Conservation (phyloP, 192 early-diverging fungal genomes). For the Coemansia furcata region DNA sequence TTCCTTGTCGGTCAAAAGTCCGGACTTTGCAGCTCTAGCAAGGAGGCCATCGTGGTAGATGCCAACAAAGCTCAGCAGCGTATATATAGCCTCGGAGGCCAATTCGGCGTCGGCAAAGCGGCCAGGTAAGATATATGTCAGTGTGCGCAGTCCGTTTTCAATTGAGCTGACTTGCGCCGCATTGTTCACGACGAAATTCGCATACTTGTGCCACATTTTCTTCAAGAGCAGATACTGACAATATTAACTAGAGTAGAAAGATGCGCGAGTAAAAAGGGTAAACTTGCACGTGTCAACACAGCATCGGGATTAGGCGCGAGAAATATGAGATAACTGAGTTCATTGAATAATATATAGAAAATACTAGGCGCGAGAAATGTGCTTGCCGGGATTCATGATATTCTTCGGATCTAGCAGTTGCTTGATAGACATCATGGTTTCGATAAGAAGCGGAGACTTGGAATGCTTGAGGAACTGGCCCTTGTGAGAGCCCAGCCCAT, state of each 20-base stretch:
- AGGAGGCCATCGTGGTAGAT: constrained; percentile 85
- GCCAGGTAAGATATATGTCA: constrained; percentile 91
- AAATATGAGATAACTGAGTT: no score
- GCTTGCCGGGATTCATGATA: constrained; percentile 89
- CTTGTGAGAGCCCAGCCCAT: constrained; percentile 82
- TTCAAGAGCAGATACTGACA: not conserved
- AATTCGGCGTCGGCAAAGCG: constrained; percentile 92
- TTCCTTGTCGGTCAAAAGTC: constrained; percentile 37
- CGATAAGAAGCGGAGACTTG: constrained; percentile 79
- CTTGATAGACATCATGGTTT: constrained; percentile 85
- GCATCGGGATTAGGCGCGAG: constrained; percentile 8
- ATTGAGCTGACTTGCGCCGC: constrained; percentile 85
- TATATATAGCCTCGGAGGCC: constrained; percentile 83
- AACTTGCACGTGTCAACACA: constrained; percentile 9
- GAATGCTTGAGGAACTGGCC: constrained; percentile 74
- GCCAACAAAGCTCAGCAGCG: constrained; percentile 73
- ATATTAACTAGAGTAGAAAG: not conserved
- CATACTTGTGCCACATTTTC: constrained; percentile 69
- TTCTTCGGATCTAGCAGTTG: constrained; percentile 84
- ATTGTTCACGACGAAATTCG: constrained; percentile 80
- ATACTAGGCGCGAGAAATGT: constrained; percentile 49
- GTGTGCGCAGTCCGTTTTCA: constrained; percentile 79
- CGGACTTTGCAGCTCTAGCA: constrained; percentile 30
- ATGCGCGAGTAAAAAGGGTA: not conserved
- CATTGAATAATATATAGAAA: no score